Evolutionary conservation across 1,284 basidiomycete species (phyloP).

Genomic region (Porogramme epimiltina): DNA sequence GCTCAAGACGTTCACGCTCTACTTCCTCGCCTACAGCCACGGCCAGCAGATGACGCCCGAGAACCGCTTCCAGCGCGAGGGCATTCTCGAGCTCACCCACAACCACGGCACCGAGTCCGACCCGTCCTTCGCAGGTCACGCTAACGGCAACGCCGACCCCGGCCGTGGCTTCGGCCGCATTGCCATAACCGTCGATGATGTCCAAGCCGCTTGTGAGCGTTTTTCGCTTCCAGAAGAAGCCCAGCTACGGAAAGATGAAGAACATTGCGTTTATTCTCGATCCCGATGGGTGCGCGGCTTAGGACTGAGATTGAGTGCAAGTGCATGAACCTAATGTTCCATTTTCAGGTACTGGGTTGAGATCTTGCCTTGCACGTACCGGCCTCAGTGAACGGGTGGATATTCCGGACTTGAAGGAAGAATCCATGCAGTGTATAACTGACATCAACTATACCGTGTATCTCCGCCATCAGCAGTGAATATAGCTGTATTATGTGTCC

Average conservation of each 20-base stretch:
- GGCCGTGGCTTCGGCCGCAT: conserved; percentile 87
- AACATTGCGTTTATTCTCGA: conserved; percentile 89
- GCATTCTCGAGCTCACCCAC: conserved; percentile 85
- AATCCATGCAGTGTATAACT: no score
- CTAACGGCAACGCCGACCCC: conserved; percentile 84
- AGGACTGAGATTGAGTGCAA: no score
- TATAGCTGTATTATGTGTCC: no score
- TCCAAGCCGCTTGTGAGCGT: conserved; percentile 82
- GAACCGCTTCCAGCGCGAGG: conserved; percentile 63
- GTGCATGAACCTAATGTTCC: no score
- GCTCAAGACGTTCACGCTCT: conserved; percentile 70
- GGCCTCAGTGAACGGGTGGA: conserved; percentile 1
- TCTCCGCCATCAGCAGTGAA: no score
- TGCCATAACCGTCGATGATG: conserved; percentile 82
- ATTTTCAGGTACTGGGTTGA: conserved; percentile 27
- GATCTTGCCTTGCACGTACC: conserved; percentile 18
- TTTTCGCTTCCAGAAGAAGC: conserved; percentile 93
- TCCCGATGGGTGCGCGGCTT: no score
- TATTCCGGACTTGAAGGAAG: no score
- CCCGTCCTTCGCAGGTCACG: conserved; percentile 77
- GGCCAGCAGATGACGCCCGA: conserved; percentile 48
- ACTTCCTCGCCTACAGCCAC: conserved; percentile 81
- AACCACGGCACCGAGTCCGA: conserved; percentile 91
- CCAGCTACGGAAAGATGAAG: conserved; percentile 85
- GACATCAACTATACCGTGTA: no score